Base-by-base conservation (phyloP, 1,284 basidiomycete species). In the Ustilago shanxiensis region DNA sequence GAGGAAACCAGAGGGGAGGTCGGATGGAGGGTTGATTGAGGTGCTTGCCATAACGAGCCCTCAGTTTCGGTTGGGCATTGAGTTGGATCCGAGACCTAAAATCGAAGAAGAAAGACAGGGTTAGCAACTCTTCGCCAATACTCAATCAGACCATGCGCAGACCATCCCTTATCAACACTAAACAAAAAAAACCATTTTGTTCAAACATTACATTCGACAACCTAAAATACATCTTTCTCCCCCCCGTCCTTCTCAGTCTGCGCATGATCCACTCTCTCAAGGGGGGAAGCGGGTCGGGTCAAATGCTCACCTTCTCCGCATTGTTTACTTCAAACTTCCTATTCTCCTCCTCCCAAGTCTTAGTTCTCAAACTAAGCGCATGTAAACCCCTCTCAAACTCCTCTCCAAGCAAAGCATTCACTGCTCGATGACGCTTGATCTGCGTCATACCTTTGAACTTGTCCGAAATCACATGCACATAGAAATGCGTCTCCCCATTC, bases 401-500 rank as follows among this genome's bases (percentile, higher is more conserved):
- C 47, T 61, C 54, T 16, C 58, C 20, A 10, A 85, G 62, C 20
- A 85, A 61, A 28, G 68, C 61, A 62, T 85, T 85, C 24, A 85
- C 77, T 14, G 80, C 70, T 16, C 84, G 77, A 51, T 85, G 84
- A 20, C 84, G 69, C 59, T 79, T 78, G 60, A 85, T 80, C 56
- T 83, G 82, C 2, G 79, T 73, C 74, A 83, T 79, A 13, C 83
- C 84, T 2, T 75, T 50, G 53, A 85, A 85, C 31, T 71, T 77
- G 52, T 80, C 73, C 41, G 79, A 79, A 20, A 85, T 72, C n/a
- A 85, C 60, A 28, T 85, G 81, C 11, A 85, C 79, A 55, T 79
- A 85, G 62, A 85, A 85, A 53, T 85, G 83, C 24, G 84, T 85
- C 57, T 85, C 83, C 39, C 84, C 84, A 47, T 77, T 81, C 7